These are phyloP conservation scores for Monilinia fructicola DNA, from an alignment of 2,329 filamentous ascomycete species.

Conservation along the genomic window DNA sequence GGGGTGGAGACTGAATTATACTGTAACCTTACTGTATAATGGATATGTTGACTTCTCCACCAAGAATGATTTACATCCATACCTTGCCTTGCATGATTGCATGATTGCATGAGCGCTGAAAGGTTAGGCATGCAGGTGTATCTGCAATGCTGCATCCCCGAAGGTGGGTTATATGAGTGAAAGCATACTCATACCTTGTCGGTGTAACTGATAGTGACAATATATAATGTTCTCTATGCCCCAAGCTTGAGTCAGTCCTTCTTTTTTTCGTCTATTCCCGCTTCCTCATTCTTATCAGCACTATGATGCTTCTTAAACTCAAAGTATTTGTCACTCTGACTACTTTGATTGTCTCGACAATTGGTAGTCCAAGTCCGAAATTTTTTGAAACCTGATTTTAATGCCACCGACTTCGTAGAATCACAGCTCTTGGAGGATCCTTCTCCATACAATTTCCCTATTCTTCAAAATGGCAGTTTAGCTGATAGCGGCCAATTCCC, in stretches of 20 bases:
- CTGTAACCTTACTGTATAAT: slow-evolving; percentile 8
- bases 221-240: slow-evolving; percentile 7
- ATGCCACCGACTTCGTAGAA: slow-evolving; percentile 30
- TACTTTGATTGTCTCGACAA: slow-evolving; percentile 10
- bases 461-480: slow-evolving; percentile 39
- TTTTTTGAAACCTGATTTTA: slow-evolving; percentile 12
- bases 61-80: neutral
- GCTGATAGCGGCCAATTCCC: slow-evolving; percentile 50
- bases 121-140: slow-evolving; percentile 5
- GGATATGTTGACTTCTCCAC: neutral
- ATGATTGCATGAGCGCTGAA: neutral
- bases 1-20: neutral
- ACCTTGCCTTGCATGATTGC: slow-evolving; percentile 9
- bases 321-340: slow-evolving; percentile 10
- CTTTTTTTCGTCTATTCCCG: neutral
- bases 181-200: slow-evolving; percentile 7
- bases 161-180: neutral
- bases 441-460: slow-evolving; percentile 44
- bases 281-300: neutral
- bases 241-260: neutral
- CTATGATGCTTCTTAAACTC: slow-evolving; percentile 20
- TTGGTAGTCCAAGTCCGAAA: slow-evolving; percentile 15
- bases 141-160: slow-evolving; percentile 1
- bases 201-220: neutral
- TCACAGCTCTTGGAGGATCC: slow-evolving; percentile 42